Conservation (phyloP, 2,329 filamentous ascomycete species). For the Plectosphaerella sp. region DNA sequence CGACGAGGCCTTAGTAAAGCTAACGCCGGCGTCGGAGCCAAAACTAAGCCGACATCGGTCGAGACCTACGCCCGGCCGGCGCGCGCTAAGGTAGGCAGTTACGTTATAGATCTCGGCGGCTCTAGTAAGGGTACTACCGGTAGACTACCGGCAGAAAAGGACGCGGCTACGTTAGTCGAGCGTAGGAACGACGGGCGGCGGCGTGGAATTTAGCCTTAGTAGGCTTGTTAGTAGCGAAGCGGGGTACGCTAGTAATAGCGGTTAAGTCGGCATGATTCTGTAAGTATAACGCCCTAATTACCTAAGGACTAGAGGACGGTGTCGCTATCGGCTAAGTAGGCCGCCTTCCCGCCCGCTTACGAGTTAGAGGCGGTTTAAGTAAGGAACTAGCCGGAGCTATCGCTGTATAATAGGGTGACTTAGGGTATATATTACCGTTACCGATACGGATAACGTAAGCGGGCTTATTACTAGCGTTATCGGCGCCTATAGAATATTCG, state of each 20-base stretch:
- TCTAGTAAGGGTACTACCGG: constrained; percentile 30
- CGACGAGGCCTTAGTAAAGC: constrained; percentile 34
- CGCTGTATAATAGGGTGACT: constrained; percentile 43
- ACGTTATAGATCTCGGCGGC: constrained; percentile 52
- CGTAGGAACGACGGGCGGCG: constrained; percentile 45
- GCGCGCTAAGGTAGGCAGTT: constrained; percentile 44
- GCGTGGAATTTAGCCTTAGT: constrained; percentile 49
- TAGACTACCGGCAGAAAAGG: constrained; percentile 37
- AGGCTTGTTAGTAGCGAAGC: constrained; percentile 50
- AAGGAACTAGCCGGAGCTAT: constrained; percentile 45
- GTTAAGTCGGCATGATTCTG: constrained; percentile 36
- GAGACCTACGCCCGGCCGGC: constrained; percentile 24
- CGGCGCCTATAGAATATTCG: too few species aligned
- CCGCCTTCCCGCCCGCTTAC: constrained; percentile 39
- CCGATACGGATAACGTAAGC: too few species aligned
- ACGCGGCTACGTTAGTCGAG: constrained; percentile 41
- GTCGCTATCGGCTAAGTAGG: constrained; percentile 45
- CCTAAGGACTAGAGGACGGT: constrained; percentile 43
- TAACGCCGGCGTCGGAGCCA: constrained; percentile 26
- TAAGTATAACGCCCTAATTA: constrained; percentile 36
- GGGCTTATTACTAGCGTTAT: too few species aligned
- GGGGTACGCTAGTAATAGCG: constrained; percentile 38
- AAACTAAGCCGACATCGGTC: constrained; percentile 11
- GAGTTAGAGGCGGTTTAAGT: constrained; percentile 38
- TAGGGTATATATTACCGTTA: too few species aligned